Evolutionary conservation across 345 rosid genomes (phyloP), one percentile per base, ranked within the genome.

Genomic region (Anastatica hierochuntica): DNA sequence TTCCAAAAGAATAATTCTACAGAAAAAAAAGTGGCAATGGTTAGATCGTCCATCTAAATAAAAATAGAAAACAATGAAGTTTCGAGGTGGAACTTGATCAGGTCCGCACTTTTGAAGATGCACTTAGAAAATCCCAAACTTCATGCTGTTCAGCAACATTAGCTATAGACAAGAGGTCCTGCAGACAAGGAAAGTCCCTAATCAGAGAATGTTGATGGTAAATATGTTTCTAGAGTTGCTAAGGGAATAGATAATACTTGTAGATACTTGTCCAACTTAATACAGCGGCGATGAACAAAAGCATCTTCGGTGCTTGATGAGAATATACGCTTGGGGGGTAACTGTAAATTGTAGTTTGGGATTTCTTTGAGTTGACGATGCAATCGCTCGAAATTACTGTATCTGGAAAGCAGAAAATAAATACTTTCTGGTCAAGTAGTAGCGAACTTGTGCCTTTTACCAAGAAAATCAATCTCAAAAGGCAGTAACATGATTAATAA

Each of bases 61-160:
- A 8, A 49, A 34, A 27, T 7, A 42, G 21, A 49, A 35, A 56
- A 34, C 41, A 49, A 30, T 15, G 13, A 35, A 43, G 34, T 33
- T 44, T 13, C n/a, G 50, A 13, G 51, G 15, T 16, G 23, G 53
- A 27, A 21, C 17, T 33, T 21, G 67, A 14, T 31, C 48, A 66
- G 58, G 54, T 50, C 55, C 66, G 46, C 29, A 94, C 99, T 94
- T 94, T 85, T 14, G 99, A 94, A 53, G 87, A 64, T 54, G 19
- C 80, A 68, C 97, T 94, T 58, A 94, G 67, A 73, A 94, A 94
- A 72, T 94, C 99, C 99, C 92, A 82, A 59, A 94, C 97, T 88
- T 94, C 99, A 75, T 88, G 95, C 60, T 88, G 99, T 68, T 94
- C 99, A 47, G 92, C 95, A 65, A 88, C 95, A 76, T 94, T 88